Percentiles rank a stretch among this genome's conserved stretches.
phyloP scores from a whole-genome alignment of 495 filamentous ascomycete genomes.

The Penicillium cataractarum region DNA sequence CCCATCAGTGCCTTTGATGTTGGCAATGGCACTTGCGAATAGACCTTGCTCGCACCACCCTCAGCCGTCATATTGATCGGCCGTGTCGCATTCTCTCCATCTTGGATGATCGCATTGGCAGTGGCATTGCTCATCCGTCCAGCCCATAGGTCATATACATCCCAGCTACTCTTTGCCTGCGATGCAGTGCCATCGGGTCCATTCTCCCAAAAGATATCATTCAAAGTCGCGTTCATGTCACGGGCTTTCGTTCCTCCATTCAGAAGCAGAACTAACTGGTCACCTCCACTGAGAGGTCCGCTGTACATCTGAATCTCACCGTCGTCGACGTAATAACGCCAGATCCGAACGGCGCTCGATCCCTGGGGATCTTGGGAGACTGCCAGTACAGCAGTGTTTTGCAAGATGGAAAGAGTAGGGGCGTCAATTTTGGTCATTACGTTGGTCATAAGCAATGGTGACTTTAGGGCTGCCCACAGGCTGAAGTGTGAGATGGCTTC shows the following conservation, averaged over 20 bases:
- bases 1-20: constrained; percentile 42
- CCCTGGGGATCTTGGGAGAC: constrained; percentile 49
- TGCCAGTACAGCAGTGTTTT: constrained; percentile 50
- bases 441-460: constrained; percentile 41
- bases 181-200: constrained; percentile 43
- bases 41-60: constrained; percentile 45
- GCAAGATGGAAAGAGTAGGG: constrained; percentile 37
- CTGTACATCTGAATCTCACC: constrained; percentile 56
- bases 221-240: constrained; percentile 54
- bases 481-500: constrained; percentile 40
- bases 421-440: constrained; percentile 34
- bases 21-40: constrained; percentile 34
- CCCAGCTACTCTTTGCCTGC: constrained; percentile 47
- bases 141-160: constrained; percentile 61
- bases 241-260: constrained; percentile 46
- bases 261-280: constrained; percentile 52
- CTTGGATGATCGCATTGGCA: constrained; percentile 46
- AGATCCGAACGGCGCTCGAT: constrained; percentile 39
- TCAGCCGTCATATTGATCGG: constrained; percentile 40
- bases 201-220: constrained; percentile 56
- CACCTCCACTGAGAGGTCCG: constrained; percentile 43
- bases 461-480: constrained; percentile 42
- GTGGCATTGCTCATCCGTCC: constrained; percentile 51
- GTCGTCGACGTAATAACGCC: constrained; percentile 40
- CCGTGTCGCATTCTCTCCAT: constrained; percentile 28